A percentile compares a stretch with the other conserved stretches of the same genome.
phyloP scores from a whole-genome alignment of 2,329 filamentous ascomycete genomes.

The Bipolaris victoriae region DNA sequence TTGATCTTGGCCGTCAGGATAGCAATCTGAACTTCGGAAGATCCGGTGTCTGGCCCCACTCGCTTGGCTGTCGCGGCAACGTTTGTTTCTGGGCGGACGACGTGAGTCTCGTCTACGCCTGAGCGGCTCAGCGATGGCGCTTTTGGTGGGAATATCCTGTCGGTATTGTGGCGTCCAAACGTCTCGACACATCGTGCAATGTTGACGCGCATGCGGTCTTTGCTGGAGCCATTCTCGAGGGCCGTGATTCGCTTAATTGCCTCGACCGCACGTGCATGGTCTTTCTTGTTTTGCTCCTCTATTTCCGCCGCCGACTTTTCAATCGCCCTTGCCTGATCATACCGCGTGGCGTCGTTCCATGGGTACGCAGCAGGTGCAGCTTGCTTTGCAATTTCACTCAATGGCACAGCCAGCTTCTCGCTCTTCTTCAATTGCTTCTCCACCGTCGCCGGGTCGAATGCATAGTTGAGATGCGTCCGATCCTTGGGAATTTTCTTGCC shows the following conservation, averaged over 20 bases:
- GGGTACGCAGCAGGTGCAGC: constrained; percentile 1
- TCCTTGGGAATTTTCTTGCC: constrained; percentile 34
- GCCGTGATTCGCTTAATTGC: constrained; percentile 81
- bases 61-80: constrained; percentile 57
- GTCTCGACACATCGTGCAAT: constrained; percentile 81
- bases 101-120: constrained; percentile 50
- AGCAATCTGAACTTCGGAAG: constrained; percentile 95
- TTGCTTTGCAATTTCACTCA: constrained; percentile 25
- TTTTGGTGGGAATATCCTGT: constrained; percentile 70
- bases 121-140: constrained; percentile 54
- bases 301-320: constrained; percentile 29
- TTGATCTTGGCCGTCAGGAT: constrained; percentile 95
- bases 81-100: constrained; percentile 54
- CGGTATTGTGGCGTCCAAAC: constrained; percentile 92
- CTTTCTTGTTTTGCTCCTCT: constrained; percentile 32
- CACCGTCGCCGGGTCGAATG: constrained; percentile 71
- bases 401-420: constrained; percentile 68
- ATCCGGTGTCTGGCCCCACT: constrained; percentile 90
- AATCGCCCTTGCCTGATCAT: constrained; percentile 9
- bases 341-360: constrained; percentile 14
- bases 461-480: constrained; percentile 71
- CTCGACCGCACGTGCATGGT: constrained; percentile 71
- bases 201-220: constrained; percentile 81
- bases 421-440: constrained; percentile 70
- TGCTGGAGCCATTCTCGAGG: constrained; percentile 76